Evolutionary conservation across 2,329 filamentous ascomycete species (phyloP), one percentile per base, ranked within the genome.

Genomic region (Aspergillus terreus): DNA sequence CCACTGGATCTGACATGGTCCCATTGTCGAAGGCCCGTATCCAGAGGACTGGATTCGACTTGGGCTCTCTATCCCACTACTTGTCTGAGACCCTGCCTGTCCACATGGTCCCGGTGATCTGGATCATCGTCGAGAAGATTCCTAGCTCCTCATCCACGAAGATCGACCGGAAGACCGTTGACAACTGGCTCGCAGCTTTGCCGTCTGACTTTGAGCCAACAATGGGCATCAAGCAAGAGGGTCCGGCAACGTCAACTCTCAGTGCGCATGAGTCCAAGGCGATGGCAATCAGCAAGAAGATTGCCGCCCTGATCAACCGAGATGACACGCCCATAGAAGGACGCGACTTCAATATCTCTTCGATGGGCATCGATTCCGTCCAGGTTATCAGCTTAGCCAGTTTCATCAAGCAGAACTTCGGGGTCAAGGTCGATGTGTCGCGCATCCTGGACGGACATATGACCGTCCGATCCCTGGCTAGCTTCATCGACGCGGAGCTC

Each of bases 81-180:
- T 27, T 56, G n/a, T 46, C 49, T 6, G 66, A 71, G 46, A 65
- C 67, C 11, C 62, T 76, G 17, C 65, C 71, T 12, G 66, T 69
- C 6, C 69, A 70, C 53, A 66, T 73, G 64, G 55, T 70, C 6
- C 71, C 73, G 1, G 68, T 62, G 15, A 60, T 65, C 4, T 76
- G 73, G 51, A 55, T 75, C 7, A 56, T 69, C 6, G 58, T 75
- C 7, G 64, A 70, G 27, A 65, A 62, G 35, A 49, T 75, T 11
- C 69, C 71, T 1, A 52, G 55, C 32, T 56, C 51, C 6, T 54
- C 57, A 0, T 53, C 48, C 5, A 60, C 54, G 4, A 50, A 64
- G 23, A 49, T 67, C 5, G 66, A 72, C 51, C 70, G 61, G 21
- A 55, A 47, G 46, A 42, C 46, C 0, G 53, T 56, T 5, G 51